These are phyloP conservation scores for Globisporangium heterothallicum DNA, from an alignment of 352 stramenopile species.

Conservation along the genomic window DNA sequence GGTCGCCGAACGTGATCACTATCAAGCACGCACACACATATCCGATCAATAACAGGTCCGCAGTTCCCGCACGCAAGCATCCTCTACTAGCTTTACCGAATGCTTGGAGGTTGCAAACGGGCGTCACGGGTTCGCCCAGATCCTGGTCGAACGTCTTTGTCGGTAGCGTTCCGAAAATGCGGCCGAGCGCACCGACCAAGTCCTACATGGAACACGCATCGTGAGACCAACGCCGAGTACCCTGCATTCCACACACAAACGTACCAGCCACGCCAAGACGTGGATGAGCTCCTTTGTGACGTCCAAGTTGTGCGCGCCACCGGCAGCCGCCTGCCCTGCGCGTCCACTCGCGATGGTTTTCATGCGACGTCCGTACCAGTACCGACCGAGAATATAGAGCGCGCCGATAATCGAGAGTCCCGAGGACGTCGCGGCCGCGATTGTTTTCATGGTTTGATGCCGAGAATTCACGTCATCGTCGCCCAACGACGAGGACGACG, in stretches of 20 bases:
- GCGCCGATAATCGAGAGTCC: conserved; percentile 71
- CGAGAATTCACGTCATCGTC: background rate
- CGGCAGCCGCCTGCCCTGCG: conserved; percentile 17
- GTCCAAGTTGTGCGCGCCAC: conserved; percentile 42
- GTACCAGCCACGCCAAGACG: conserved; percentile 74
- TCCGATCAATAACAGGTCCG: too few relatives aligned
- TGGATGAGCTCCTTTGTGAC: conserved; percentile 85
- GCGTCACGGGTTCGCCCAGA: conserved; percentile 40
- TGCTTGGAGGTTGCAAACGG: conserved; percentile 67
- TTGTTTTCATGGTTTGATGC: conserved; percentile 29
- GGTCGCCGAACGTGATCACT: conserved; percentile 79
- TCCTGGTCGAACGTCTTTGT: conserved; percentile 62
- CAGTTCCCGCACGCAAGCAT: too few relatives aligned
- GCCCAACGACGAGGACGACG: conserved; percentile 3
- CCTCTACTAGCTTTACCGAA: too few relatives aligned
- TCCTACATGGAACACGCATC: conserved; percentile 27
- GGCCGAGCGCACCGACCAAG: conserved; percentile 59
- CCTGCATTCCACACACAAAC: background rate
- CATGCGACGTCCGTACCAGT: conserved; percentile 63
- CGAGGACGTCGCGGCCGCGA: conserved; percentile 64
- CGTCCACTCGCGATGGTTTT: conserved; percentile 18
- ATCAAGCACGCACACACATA: background rate
- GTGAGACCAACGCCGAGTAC: background rate
- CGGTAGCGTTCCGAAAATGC: conserved; percentile 61
- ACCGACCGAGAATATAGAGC: conserved; percentile 81